Evolutionary conservation across 139 green algal species (phyloP), one percentile per base, ranked within the genome.

Genomic region (Dunaliella primolecta): DNA sequence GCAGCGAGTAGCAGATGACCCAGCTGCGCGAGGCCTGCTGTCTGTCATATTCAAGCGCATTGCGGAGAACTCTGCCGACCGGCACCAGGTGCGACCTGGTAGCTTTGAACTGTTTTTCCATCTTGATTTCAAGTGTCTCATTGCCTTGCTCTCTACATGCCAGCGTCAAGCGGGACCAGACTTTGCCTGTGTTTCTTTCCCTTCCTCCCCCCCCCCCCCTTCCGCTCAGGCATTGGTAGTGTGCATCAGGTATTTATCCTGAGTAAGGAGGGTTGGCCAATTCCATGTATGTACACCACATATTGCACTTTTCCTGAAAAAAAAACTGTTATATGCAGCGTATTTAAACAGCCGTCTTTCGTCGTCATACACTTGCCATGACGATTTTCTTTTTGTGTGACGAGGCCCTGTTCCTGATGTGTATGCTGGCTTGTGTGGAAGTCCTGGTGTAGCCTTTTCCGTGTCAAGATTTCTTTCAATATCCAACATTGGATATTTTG

Each of bases 1-100:
- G 46, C 46, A 64, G 46, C 55, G 36, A 0, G 81, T 72, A 2
- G 24, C 46, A 0, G 85, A 91, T 32, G 86, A 87, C 7, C 29
- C 76, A 34, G 84, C 89, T 35, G 85, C 92, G 0, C 89, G 92
- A 37, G 84, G 85, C 56, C 84, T 89, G 78, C 87, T 96, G 81
- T 89, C 91, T 31, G 56, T 83, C 78, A 94, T 96, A 78, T 96
- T 96, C 88, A 93, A 94, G 83, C 92, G 93, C 85, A 95, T 96
- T 64, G 92, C 92, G 78, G 92, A 96, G 46, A 94, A 96, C 86
- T 71, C 76, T 3, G 86, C 83, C 20, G 91, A 89, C n/a, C 36
- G 80, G 30, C n/a, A 90, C 24, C 81, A 90, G 81, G 88, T 89
- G 32, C 0, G 82, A 15, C 24, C 24, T 30, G 74, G 24, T 20